These are phyloP conservation scores for Oidium heveae DNA, from an alignment of 2,329 filamentous ascomycete genomes.

Conservation along the genomic window DNA sequence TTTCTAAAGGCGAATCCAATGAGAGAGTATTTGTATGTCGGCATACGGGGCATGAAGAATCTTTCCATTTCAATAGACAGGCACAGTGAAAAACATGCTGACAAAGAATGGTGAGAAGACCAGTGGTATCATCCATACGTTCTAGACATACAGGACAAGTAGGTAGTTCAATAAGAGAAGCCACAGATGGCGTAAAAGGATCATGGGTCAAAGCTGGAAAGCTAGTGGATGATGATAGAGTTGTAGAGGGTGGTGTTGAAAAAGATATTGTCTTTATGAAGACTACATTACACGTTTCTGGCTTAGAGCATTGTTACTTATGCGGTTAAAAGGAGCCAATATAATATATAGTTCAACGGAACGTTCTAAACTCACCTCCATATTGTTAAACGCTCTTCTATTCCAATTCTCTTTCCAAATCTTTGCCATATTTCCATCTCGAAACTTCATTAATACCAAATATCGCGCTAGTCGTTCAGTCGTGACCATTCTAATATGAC, in stretches of 20 bases:
- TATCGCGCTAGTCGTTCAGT: constrained; percentile 76
- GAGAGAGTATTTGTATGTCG: constrained; percentile 46
- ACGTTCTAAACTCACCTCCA: constrained; percentile 38
- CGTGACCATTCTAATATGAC: constrained; percentile 83
- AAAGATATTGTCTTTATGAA: constrained; percentile 86
- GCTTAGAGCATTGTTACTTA: constrained; percentile 21
- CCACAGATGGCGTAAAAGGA: constrained; percentile 38
- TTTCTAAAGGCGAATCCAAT: constrained; percentile 20
- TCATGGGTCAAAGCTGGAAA: constrained; percentile 36
- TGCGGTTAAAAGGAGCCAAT: too few species aligned
- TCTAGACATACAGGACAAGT: constrained; percentile 93
- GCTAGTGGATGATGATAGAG: constrained; percentile 31
- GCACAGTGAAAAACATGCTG: constrained; percentile 96
- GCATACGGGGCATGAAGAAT: constrained; percentile 81
- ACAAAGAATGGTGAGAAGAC: constrained; percentile 82
- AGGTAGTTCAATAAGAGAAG: constrained; percentile 68
- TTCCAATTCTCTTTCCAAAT: constrained; percentile 75
- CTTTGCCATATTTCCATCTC: constrained; percentile 44
- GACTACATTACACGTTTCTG: constrained; percentile 83
- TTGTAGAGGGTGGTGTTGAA: constrained; percentile 34
- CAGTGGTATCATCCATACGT: constrained; percentile 93
- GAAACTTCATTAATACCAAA: constrained; percentile 87
- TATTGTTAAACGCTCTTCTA: constrained; percentile 74
- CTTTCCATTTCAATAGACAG: constrained; percentile 89
- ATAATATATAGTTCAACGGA: too few species aligned